Evolutionary conservation across 129 eudicot species (phyloP), one percentile per base, ranked within the genome.

Genomic region (Flaveria bidentis): DNA sequence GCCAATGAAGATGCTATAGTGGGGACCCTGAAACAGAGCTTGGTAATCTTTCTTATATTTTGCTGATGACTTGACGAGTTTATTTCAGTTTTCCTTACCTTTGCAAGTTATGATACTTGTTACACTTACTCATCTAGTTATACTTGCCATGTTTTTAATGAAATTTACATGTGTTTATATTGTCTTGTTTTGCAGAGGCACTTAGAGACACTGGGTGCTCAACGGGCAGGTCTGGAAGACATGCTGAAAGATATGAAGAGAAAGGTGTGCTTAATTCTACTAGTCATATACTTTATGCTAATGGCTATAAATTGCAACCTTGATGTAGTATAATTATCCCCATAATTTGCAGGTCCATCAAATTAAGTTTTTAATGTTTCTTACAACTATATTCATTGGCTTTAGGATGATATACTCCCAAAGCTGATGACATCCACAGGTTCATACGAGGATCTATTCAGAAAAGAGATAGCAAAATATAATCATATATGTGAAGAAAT

Each of bases 181-280:
- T 62, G 2, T 72, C 46, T 51, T 65, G 52, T 39, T 83, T 60
- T 85, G 80, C 88, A 94, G 99, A 87, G 97, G 84, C 96, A 94
- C 74, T 83, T 94, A 87, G 99, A 94, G 85, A 87, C 85, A 71
- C 84, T 94, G 60, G 99, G 99, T 55, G 88, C 97, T 62, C 93
- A 94, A 75, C 82, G 99, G 75, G 99, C 99, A 57, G 97, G 99
- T 23, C 87, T 94, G 85, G 99, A 94, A 77, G 99, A 95, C 87
- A 91, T 91, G 99, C 84, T 95, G 62, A 95, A 95, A 89, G 99
- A 95, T 81, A 95, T 89, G 97, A 95, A 89, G 82, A 84, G 96
- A 77, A 95, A 95, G 96, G 99, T 91, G 68, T 62, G 22, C 22
- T 63, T 63, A 15, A 14, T 63, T 63, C 12, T 25, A 28, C 20